Conservation (phyloP, 176 grass and related monocot genomes). For the Dendrocalamus sinicus region DNA sequence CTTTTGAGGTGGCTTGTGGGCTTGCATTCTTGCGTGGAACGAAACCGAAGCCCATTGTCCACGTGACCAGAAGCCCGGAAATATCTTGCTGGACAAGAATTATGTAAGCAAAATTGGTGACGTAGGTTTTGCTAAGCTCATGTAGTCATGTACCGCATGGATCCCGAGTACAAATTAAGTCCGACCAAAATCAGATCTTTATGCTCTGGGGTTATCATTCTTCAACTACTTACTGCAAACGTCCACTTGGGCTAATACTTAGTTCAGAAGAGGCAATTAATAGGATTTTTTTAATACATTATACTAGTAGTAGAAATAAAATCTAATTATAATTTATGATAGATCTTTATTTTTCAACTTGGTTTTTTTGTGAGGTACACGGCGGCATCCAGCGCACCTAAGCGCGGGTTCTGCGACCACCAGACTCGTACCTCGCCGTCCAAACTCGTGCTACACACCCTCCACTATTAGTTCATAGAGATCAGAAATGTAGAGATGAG, state of each 20-base stretch:
- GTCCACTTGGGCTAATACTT: constrained; percentile 65
- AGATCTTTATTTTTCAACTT: too few relatives aligned
- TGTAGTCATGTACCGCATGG: constrained; percentile 89
- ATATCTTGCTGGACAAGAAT: constrained; percentile 87
- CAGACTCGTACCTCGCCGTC: too few relatives aligned
- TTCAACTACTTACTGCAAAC: constrained; percentile 74
- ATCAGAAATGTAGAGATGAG: too few relatives aligned
- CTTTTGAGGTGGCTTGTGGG: constrained; percentile 73
- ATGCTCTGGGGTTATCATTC: constrained; percentile 76
- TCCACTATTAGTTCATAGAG: too few relatives aligned
- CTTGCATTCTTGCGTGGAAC: constrained; percentile 81
- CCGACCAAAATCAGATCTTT: constrained; percentile 92
- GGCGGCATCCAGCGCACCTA: too few relatives aligned
- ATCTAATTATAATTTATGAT: too few relatives aligned
- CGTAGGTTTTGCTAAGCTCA: constrained; percentile 80
- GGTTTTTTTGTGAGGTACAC: too few relatives aligned
- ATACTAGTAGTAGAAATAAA: too few relatives aligned
- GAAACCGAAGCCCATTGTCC: constrained; percentile 88
- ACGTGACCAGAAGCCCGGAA: constrained; percentile 94
- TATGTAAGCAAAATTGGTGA: constrained; percentile 90
- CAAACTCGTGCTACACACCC: too few relatives aligned
- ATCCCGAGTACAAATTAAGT: constrained; percentile 87
- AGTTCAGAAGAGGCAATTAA: constrained; percentile 56
- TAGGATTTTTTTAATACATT: background rate
- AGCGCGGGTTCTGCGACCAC: too few relatives aligned